Evolutionary conservation across 2,329 filamentous ascomycete genomes (phyloP).

Genomic region (Bertia moriformis): DNA sequence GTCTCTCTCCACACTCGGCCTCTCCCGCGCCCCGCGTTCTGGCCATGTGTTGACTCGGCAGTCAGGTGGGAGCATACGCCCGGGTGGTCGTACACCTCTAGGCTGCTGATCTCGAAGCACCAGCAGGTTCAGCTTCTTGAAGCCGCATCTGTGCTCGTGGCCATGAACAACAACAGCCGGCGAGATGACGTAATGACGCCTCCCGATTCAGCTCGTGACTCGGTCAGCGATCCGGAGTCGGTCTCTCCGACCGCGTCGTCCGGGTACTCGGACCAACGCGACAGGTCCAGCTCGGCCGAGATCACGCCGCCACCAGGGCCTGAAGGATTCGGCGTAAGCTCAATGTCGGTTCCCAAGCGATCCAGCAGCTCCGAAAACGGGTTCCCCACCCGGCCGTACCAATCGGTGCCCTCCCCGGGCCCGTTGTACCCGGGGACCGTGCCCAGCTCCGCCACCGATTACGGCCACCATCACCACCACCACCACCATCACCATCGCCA

Average conservation of each 20-base stretch:
- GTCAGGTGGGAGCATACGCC: slow-evolving; percentile 97
- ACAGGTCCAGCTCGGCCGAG: slow-evolving; percentile 70
- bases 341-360: too few relatives aligned
- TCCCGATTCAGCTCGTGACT: slow-evolving; percentile 51
- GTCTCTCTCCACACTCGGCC: slow-evolving; percentile 15
- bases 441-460: slow-evolving; percentile 27
- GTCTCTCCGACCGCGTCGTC: slow-evolving; percentile 71
- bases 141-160: slow-evolving; percentile 86
- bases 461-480: slow-evolving; percentile 5
- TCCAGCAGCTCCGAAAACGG: slow-evolving; percentile 52
- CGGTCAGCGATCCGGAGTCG: slow-evolving; percentile 68
- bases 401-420: slow-evolving; percentile 46
- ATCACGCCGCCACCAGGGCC: slow-evolving; percentile 87
- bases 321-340: too few relatives aligned
- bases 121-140: slow-evolving; percentile 97
- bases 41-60: slow-evolving; percentile 24
- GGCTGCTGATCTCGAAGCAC: slow-evolving; percentile 96
- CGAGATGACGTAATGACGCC: slow-evolving; percentile 43
- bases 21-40: slow-evolving; percentile 2
- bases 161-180: slow-evolving; percentile 54
- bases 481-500: slow-evolving; percentile 4
- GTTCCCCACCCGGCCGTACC: slow-evolving; percentile 69
- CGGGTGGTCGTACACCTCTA: slow-evolving; percentile 93
- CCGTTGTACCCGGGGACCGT: slow-evolving; percentile 35
- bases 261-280: slow-evolving; percentile 63